Conservation (phyloP, 371 early-diverging fungal genomes). For the Haplosporangium sp. region DNA sequence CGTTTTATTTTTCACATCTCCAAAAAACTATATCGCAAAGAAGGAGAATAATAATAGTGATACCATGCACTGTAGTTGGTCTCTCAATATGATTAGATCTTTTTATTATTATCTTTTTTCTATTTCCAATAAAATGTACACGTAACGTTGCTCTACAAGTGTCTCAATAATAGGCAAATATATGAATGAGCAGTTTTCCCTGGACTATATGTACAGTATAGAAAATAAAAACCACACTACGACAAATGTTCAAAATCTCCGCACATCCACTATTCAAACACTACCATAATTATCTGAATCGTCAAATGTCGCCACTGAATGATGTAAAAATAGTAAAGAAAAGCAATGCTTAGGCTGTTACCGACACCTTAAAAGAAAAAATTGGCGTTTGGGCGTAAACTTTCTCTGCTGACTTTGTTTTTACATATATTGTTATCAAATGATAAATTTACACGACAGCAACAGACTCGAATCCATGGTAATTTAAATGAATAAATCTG, state of each 20-base stretch:
- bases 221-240: neutral
- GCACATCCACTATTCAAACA: neutral
- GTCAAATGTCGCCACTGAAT: constrained; percentile 4
- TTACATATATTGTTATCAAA: neutral
- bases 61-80: too few relatives aligned
- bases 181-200: neutral
- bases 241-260: neutral
- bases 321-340: neutral
- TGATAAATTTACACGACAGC: neutral
- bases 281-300: neutral
- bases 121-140: too few relatives aligned
- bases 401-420: neutral
- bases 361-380: neutral
- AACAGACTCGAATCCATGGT: neutral
- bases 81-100: neutral
- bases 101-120: neutral
- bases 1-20: too few relatives aligned
- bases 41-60: too few relatives aligned
- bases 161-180: too few relatives aligned
- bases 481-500: neutral
- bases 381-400: neutral
- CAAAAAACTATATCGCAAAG: too few relatives aligned
- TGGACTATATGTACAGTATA: neutral
- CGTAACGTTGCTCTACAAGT: too few relatives aligned
- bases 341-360: neutral